A percentile compares a stretch with the other conserved stretches of the same genome.
Evolutionary conservation across 371 early-diverging fungal genomes (phyloP).

Genomic region (Dinochytrium kinnereticum): DNA sequence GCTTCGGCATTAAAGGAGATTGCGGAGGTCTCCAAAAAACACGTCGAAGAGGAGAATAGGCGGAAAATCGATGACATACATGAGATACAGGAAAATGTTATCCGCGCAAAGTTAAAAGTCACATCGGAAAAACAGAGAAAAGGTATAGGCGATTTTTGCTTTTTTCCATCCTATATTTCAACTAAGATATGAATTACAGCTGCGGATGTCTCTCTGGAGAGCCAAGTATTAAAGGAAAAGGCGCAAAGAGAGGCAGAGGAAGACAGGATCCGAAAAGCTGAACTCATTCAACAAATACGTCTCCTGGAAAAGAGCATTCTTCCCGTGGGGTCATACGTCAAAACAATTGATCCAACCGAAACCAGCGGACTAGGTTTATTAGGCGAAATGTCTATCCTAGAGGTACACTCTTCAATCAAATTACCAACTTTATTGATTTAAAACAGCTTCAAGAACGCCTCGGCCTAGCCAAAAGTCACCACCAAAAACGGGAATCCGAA

Average conservation of each 20-base stretch:
- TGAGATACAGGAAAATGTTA: constrained; percentile 44
- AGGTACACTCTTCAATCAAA: constrained; percentile 35
- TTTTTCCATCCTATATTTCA: not conserved
- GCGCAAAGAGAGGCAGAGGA: constrained; percentile 43
- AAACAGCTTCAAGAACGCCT: constrained; percentile 55
- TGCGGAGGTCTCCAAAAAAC: constrained; percentile 24
- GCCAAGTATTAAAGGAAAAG: constrained; percentile 35
- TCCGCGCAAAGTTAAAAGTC: constrained; percentile 47
- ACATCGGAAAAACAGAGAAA: constrained; percentile 43
- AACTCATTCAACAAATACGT: constrained; percentile 57
- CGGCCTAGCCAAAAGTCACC: constrained; percentile 27
- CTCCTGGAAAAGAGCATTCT: constrained; percentile 49
- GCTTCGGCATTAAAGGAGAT: constrained; percentile 24
- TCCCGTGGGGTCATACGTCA: constrained; percentile 41
- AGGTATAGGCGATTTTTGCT: constrained; percentile 34
- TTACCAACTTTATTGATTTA: not conserved
- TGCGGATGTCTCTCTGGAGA: constrained; percentile 39
- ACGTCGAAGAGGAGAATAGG: constrained; percentile 42
- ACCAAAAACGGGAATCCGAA: constrained; percentile 29
- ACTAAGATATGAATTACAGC: constrained; percentile 36
- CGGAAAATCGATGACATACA: constrained; percentile 49
- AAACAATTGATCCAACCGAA: constrained; percentile 52
- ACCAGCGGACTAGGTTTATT: constrained; percentile 50
- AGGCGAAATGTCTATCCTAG: constrained; percentile 57
- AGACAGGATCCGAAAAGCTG: constrained; percentile 46